Evolutionary conservation across 2,329 filamentous ascomycete species (phyloP).

Genomic region (Talaromyces rugulosus): DNA sequence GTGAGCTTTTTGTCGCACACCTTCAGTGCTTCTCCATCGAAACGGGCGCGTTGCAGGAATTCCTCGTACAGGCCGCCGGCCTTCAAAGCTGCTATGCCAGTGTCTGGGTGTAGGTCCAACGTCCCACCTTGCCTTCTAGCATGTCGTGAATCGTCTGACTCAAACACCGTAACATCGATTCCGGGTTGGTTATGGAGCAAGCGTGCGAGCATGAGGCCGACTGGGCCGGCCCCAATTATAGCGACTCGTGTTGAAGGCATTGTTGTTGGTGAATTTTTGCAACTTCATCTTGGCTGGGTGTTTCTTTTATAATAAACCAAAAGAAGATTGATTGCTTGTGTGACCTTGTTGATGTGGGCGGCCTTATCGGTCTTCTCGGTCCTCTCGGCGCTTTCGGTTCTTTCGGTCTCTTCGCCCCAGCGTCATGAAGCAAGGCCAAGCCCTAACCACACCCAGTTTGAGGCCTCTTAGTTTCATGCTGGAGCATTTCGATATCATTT

Average conservation of each 20-base stretch:
- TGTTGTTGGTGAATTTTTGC: background rate
- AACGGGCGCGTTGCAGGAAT: background rate
- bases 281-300: background rate
- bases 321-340: background rate
- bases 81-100: background rate
- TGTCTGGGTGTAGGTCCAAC: background rate
- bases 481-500: background rate
- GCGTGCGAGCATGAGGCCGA: background rate
- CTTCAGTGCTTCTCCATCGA: background rate
- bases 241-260: background rate
- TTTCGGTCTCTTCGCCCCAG: background rate
- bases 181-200: background rate
- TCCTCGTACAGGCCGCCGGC: background rate
- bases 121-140: background rate
- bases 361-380: background rate
- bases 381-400: conserved; percentile 1
- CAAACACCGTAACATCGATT: background rate
- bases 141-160: background rate
- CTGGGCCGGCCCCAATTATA: conserved; percentile 1
- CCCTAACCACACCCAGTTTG: too few species aligned
- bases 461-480: background rate
- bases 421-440: background rate
- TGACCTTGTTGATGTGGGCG: background rate
- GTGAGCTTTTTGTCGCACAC: conserved; percentile 1
- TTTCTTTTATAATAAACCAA: background rate